Base-by-base conservation (phyloP, 192 early-diverging fungal species). In the Lobosporangium transversale region DNA sequence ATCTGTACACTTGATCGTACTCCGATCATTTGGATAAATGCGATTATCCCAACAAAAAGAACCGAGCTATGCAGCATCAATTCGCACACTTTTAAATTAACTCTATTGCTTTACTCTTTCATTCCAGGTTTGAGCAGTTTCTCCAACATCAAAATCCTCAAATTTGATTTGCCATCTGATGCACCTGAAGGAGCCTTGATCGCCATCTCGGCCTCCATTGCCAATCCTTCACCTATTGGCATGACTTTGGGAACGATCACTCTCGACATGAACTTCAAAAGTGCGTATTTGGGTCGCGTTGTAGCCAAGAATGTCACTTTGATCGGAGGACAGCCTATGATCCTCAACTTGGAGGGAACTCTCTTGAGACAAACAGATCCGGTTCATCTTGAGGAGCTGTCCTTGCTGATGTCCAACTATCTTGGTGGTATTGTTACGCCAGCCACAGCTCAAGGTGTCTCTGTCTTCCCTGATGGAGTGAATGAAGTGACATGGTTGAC, bases 371-470 rank as follows among this genome's bases (percentile, higher is more conserved):
- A 74, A 33, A 74, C 62, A 3, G 62, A 65, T 5, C 70, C 62
- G 3, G 56, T 65, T 2, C 55, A 65, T 29, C 70, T 74, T 21
- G 37, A 53, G 26, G 70, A 74, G 40, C 37, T 74, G 29, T 74
- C 70, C 3, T 45, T 74, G 31, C 62, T 74, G 48, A 65, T 74
- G 50, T 74, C 70, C 32, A 74, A 74, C 31, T 74, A 74, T 26
- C 52, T 74, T n/a, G 56, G 31, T 29, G 56, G 70, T 3, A 48
- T 74, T 37, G 55, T 59, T 32, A 74, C 70, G 0, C 20, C 20
- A 3, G 61, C 70, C 40, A 45, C 56, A 2, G 70, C 70, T 17
- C 26, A 64, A 20, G 70, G 70, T 54, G 62, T 74, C 26, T 74
- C 70, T 14, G 70, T 74, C 24, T 53, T 74, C 50, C 70, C 70